A percentile compares a stretch with the other conserved stretches of the same genome.
phyloP scores from a whole-genome alignment of 2,329 filamentous ascomycete species.

The Scytalidium sp. region DNA sequence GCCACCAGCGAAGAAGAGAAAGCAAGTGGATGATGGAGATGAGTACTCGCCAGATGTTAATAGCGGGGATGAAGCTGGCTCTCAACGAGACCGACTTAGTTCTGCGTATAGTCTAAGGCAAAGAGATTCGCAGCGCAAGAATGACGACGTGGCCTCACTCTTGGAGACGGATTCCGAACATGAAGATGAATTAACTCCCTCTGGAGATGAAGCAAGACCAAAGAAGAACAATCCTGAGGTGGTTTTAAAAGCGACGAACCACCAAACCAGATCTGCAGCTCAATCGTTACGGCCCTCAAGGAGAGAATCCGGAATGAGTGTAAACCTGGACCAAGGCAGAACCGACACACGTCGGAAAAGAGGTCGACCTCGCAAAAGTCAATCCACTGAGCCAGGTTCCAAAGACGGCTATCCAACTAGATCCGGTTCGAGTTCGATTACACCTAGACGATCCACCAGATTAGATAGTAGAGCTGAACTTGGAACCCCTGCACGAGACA shows the following conservation, averaged over 20 bases:
- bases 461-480: neutral
- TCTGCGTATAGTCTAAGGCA: slow-evolving; percentile 3
- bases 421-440: too few species aligned
- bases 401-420: too few species aligned
- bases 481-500: too few species aligned
- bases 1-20: slow-evolving; percentile 9
- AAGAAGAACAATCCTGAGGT: too few species aligned
- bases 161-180: neutral
- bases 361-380: slow-evolving; percentile 20
- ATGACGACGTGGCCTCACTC: slow-evolving; percentile 1
- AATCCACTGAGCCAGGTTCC: too few species aligned
- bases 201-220: neutral
- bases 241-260: neutral
- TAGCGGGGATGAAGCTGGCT: slow-evolving; percentile 16
- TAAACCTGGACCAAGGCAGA: too few species aligned
- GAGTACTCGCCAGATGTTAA: slow-evolving; percentile 2
- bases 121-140: neutral
- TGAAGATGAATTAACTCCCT: neutral
- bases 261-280: neutral
- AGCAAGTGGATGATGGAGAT: slow-evolving; percentile 1
- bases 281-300: neutral
- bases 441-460: too few species aligned
- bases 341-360: slow-evolving; percentile 12
- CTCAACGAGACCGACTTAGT: slow-evolving; percentile 19
- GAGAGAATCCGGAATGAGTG: neutral